phyloP scores from a whole-genome alignment of 2,329 filamentous ascomycete species.

The Verticillium alfalfae region DNA sequence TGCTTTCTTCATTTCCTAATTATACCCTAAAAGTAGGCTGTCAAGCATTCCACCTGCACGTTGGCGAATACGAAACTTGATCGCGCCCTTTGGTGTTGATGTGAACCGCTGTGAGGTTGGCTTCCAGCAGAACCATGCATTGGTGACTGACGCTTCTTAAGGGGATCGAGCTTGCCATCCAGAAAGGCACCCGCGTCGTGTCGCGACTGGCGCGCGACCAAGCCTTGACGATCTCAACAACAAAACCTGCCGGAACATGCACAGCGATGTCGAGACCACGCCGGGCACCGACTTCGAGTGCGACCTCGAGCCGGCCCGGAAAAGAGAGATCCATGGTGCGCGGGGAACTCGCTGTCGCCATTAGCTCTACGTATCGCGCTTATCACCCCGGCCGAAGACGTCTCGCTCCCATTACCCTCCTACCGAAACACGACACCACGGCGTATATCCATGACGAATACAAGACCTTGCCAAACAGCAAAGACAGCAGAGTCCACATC shows the following conservation, averaged over 20 bases:
- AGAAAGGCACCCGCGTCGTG: neutral
- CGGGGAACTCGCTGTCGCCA: conserved; percentile 7
- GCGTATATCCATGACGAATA: conserved; percentile 53
- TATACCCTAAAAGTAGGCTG: no score
- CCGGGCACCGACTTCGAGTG: neutral
- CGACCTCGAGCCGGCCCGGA: neutral
- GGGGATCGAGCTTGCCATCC: neutral
- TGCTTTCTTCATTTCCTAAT: no score
- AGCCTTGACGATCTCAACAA: neutral
- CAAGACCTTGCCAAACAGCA: conserved; percentile 31
- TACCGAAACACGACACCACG: conserved; percentile 42
- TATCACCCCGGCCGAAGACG: neutral
- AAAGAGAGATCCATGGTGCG: neutral
- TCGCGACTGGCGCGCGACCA: neutral
- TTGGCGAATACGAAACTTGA: no score
- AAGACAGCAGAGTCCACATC: conserved; percentile 35
- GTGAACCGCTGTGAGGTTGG: no score
- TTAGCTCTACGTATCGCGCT: conserved; percentile 7
- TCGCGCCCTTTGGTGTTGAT: no score
- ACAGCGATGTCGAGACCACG: neutral
- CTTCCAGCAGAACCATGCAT: no score
- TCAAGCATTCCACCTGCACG: no score
- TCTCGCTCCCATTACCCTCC: conserved; percentile 32
- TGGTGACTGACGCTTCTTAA: neutral
- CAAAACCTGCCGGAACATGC: neutral